Conservation (phyloP, 345 rosid species). For the Citrus unshiu region DNA sequence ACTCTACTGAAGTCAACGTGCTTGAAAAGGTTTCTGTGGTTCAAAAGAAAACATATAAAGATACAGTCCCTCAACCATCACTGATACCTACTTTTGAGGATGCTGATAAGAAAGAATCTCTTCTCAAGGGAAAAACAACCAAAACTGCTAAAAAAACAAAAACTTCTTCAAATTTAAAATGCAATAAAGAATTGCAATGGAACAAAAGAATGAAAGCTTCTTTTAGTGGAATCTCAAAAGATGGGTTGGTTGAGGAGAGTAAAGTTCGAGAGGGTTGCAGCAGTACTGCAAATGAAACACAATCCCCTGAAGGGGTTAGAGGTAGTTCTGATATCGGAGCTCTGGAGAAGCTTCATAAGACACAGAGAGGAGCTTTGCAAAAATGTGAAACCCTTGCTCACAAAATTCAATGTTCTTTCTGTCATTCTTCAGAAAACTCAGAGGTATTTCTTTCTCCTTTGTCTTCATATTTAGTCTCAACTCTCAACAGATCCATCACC, state of each 20-base stretch:
- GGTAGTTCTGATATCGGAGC: conserved; percentile 10
- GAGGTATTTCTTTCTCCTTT: conserved; percentile 46
- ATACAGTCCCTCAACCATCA: neutral
- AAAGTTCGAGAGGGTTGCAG: conserved; percentile 8
- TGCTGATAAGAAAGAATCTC: conserved; percentile 4
- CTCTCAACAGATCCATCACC: neutral
- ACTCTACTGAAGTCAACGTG: conserved; percentile 5
- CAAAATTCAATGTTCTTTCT: conserved; percentile 62
- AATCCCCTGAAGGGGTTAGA: conserved; percentile 16
- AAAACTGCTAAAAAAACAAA: conserved; percentile 18
- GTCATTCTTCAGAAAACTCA: conserved; percentile 61
- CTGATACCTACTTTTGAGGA: neutral
- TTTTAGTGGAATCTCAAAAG: conserved; percentile 14
- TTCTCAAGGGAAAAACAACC: conserved; percentile 2
- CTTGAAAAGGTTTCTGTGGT: conserved; percentile 5
- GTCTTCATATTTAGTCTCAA: neutral
- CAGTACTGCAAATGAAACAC: conserved; percentile 13
- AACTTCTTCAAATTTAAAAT: conserved; percentile 20
- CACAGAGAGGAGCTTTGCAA: conserved; percentile 22
- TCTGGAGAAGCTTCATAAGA: conserved; percentile 17
- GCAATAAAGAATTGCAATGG: conserved; percentile 7
- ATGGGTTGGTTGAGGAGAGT: conserved; percentile 16
- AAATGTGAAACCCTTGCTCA: conserved; percentile 29
- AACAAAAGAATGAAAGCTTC: conserved; percentile 28
- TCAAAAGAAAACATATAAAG: conserved; percentile 21